Conservation (phyloP, 352 stramenopile genomes). For the Hyaloperonospora brassicae region DNA sequence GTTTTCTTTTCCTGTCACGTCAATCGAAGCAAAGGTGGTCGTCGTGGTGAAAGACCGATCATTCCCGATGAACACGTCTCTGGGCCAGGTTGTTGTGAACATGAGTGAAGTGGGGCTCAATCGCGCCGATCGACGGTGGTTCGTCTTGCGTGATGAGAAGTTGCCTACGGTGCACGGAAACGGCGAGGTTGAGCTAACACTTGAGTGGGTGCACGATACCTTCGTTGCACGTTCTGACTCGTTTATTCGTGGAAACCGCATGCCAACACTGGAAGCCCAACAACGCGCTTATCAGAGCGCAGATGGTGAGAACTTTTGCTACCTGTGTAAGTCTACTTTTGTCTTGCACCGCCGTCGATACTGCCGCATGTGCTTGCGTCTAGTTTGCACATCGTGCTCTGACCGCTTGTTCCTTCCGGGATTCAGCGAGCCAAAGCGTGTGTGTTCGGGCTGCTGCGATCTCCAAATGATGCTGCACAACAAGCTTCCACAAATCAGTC, state of each 20-base stretch:
- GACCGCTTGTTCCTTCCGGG: constrained; percentile 79
- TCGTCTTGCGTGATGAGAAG: constrained; percentile 69
- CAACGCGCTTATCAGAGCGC: constrained; percentile 13
- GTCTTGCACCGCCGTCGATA: constrained; percentile 71
- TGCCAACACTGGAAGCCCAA: constrained; percentile 30
- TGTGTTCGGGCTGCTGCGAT: constrained; percentile 80
- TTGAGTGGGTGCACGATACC: constrained; percentile 86
- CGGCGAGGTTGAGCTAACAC: constrained; percentile 81
- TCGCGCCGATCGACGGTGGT: constrained; percentile 71
- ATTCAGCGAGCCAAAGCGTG: constrained; percentile 82
- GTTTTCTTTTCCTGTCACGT: constrained; percentile 82
- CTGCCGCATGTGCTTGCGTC: constrained; percentile 79
- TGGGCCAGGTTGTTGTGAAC: constrained; percentile 62
- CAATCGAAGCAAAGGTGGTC: constrained; percentile 55
- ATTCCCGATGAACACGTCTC: constrained; percentile 68
- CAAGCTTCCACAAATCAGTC: constrained; percentile 59
- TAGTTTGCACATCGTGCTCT: constrained; percentile 81
- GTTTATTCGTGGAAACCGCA: constrained; percentile 66
- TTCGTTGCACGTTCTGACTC: constrained; percentile 84
- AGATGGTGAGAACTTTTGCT: constrained; percentile 54
- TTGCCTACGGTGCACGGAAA: constrained; percentile 52
- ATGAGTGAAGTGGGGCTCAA: constrained; percentile 81
- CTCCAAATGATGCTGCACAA: constrained; percentile 86
- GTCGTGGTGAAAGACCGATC: constrained; percentile 66
- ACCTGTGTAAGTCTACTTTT: constrained; percentile 78